A percentile compares a stretch with the other conserved stretches of the same genome.
Evolutionary conservation across 1,139 yeast genomes (phyloP).

Genomic region (Suhomyces guaymorum): DNA sequence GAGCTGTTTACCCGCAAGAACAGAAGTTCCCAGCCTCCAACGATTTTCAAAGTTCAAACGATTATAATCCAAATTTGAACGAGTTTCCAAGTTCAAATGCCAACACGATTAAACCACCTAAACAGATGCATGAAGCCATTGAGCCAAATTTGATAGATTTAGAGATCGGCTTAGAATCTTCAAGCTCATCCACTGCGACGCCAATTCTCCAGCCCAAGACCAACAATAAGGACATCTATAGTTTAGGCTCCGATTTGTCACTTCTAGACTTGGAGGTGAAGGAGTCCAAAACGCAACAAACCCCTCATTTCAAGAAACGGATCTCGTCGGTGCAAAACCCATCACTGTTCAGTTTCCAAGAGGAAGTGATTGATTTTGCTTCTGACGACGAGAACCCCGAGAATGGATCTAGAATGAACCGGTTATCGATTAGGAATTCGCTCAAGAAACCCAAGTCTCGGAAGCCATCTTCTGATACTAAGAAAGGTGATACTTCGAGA

Average conservation of each 20-base stretch:
- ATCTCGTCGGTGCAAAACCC: constrained; percentile 35
- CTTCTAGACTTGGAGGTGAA: constrained; percentile 36
- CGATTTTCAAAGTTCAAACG: too few relatives aligned
- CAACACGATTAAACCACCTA: too few relatives aligned
- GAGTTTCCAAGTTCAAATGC: too few relatives aligned
- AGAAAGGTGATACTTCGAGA: constrained; percentile 35
- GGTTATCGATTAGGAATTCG: constrained; percentile 45
- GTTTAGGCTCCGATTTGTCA: constrained; percentile 26
- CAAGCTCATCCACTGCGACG: constrained; percentile 28
- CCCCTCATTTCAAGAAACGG: constrained; percentile 33
- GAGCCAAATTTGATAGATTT: constrained; percentile 38
- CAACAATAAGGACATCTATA: constrained; percentile 13
- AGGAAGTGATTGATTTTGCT: constrained; percentile 51
- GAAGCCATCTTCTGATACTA: constrained; percentile 34
- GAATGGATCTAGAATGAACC: constrained; percentile 40
- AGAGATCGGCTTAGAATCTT: constrained; percentile 40
- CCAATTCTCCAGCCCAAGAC: constrained; percentile 22
- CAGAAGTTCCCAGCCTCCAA: constrained; percentile 1
- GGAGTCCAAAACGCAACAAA: constrained; percentile 16
- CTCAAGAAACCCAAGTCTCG: constrained; percentile 39
- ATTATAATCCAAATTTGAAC: too few relatives aligned
- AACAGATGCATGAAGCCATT: too few relatives aligned
- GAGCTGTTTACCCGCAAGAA: not conserved
- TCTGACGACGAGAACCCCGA: constrained; percentile 50
- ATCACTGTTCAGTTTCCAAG: constrained; percentile 37